A percentile compares a stretch with the other conserved stretches of the same genome.
phyloP scores from a whole-genome alignment of 306 rosid species.

The Lithocarpus polystachyus region DNA sequence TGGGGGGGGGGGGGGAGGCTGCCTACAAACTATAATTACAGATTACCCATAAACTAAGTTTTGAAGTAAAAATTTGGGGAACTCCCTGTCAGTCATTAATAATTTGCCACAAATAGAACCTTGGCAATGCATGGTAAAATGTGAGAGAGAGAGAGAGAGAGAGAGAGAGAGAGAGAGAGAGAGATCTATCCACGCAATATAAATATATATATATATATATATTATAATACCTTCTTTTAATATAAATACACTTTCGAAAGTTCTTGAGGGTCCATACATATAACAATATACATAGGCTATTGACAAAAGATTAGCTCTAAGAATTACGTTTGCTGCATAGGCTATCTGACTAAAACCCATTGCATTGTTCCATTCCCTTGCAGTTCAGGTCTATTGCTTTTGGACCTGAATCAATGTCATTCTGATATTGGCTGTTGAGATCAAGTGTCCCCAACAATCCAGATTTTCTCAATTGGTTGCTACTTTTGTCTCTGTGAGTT shows the following conservation, averaged over 20 bases:
- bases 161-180: slow-evolving; percentile 10
- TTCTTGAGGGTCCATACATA: slow-evolving; percentile 32
- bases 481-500: slow-evolving; percentile 13
- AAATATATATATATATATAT: slow-evolving; percentile 14
- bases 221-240: slow-evolving; percentile 32
- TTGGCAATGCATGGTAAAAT: not conserved
- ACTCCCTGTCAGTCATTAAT: not conserved
- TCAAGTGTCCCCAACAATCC: slow-evolving; percentile 45
- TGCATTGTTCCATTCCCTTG: slow-evolving; percentile 24
- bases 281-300: slow-evolving; percentile 48
- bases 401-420: slow-evolving; percentile 50
- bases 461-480: slow-evolving; percentile 35
- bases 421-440: slow-evolving; percentile 62
- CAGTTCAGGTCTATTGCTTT: slow-evolving; percentile 61
- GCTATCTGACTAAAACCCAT: slow-evolving; percentile 22
- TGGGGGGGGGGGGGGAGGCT: too few relatives aligned
- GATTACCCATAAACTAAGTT: not conserved
- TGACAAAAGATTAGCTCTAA: slow-evolving; percentile 21
- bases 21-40: not conserved
- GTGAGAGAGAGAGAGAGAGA: not conserved
- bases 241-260: slow-evolving; percentile 39
- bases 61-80: not conserved
- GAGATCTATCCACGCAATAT: slow-evolving; percentile 26
- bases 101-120: not conserved
- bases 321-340: slow-evolving; percentile 29